A percentile compares a stretch with the other conserved stretches of the same genome.
Conservation (phyloP, 495 filamentous ascomycete species). For the Aspergillus ellipticus region DNA sequence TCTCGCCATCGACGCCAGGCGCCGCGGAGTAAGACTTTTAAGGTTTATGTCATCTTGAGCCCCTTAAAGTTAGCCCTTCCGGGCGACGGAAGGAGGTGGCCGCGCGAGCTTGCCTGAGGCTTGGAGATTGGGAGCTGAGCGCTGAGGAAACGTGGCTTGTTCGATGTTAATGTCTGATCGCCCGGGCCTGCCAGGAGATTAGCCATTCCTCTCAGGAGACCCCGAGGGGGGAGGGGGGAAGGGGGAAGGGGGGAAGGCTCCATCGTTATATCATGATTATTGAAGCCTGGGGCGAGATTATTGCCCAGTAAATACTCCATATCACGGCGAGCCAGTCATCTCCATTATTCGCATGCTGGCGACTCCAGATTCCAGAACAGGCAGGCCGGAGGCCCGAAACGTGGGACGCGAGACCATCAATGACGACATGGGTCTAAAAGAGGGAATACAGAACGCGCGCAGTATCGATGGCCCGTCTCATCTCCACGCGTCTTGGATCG, state of each 20-base stretch:
- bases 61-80: constrained; percentile 4
- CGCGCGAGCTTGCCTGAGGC: constrained; percentile 8
- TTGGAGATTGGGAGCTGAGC: neutral
- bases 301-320: neutral
- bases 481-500: constrained; percentile 1
- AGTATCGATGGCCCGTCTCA: constrained; percentile 8
- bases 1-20: constrained; percentile 17
- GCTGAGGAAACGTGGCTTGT: constrained; percentile 12
- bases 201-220: neutral
- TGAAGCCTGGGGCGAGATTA: neutral
- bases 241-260: neutral
- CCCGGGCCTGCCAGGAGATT: neutral
- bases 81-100: neutral
- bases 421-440: constrained; percentile 19
- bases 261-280: constrained; percentile 1
- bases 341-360: constrained; percentile 14
- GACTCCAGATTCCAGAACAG: constrained; percentile 15
- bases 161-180: neutral
- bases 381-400: constrained; percentile 19
- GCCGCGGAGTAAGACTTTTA: constrained; percentile 14
- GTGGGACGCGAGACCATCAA: constrained; percentile 27
- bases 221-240: neutral
- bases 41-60: constrained; percentile 15
- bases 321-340: constrained; percentile 1
- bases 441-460: constrained; percentile 8